phyloP scores from a whole-genome alignment of 495 filamentous ascomycete genomes.

The Aspergillus homomorphus region DNA sequence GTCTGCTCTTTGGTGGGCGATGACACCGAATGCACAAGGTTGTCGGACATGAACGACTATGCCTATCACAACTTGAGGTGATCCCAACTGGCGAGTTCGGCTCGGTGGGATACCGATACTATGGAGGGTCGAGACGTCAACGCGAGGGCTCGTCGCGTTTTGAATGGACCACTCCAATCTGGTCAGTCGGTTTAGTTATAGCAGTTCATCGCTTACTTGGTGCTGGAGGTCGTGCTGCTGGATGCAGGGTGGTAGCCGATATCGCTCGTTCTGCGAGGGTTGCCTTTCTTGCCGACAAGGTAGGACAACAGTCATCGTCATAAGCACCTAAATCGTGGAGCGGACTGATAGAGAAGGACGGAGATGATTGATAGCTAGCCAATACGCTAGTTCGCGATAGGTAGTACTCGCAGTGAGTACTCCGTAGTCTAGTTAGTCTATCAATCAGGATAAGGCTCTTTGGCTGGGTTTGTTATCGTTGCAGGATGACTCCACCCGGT shows the following conservation, averaged over 20 bases:
- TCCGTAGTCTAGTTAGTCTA: no score
- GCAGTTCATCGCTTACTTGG: neutral
- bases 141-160: neutral
- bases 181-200: neutral
- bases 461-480: neutral
- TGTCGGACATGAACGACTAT: no score
- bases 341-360: neutral
- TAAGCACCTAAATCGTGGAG: conserved; percentile 2
- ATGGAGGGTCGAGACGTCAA: neutral
- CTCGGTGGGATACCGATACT: no score
- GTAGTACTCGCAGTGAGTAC: no score
- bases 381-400: neutral
- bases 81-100: neutral
- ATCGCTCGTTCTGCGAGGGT: neutral
- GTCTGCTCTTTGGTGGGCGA: no score
- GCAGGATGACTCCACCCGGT: neutral
- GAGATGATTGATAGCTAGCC: no score
- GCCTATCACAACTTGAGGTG: no score
- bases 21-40: no score
- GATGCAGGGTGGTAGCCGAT: neutral
- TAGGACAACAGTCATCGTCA: conserved; percentile 6
- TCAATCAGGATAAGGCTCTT: no score
- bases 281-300: neutral
- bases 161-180: neutral
- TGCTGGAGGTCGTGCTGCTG: neutral